phyloP scores from a whole-genome alignment of 2,329 filamentous ascomycete species.

The Arthrobotrys megalospora region DNA sequence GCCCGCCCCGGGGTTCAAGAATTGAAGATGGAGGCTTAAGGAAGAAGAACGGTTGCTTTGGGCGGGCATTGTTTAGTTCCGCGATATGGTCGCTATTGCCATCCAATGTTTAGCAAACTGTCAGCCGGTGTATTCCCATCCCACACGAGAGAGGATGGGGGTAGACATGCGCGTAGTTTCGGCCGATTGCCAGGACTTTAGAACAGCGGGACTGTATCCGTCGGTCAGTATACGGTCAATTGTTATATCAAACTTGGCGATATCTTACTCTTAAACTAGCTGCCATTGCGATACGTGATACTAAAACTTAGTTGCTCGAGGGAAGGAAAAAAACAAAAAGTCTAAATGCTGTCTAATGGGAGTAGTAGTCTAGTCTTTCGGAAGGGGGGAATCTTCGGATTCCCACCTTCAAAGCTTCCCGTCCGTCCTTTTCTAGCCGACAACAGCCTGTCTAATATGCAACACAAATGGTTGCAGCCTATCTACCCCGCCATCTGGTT shows the following conservation, averaged over 20 bases:
- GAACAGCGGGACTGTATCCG: constrained; percentile 47
- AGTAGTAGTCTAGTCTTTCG: not conserved
- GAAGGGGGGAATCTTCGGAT: constrained; percentile 6
- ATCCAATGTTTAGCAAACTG: constrained; percentile 8
- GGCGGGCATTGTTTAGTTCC: constrained; percentile 87
- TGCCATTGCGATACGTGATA: constrained; percentile 32
- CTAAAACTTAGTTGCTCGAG: not conserved
- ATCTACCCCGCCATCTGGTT: constrained; percentile 27
- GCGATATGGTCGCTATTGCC: constrained; percentile 80
- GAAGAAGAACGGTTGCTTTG: constrained; percentile 99
- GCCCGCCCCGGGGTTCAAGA: constrained; percentile 81
- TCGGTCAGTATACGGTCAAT: constrained; percentile 5
- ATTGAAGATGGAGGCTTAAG: constrained; percentile 93
- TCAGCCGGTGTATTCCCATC: constrained; percentile 14
- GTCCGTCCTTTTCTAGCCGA: constrained; percentile 48
- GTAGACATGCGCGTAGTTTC: constrained; percentile 57
- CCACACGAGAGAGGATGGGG: not conserved
- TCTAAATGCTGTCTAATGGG: not conserved
- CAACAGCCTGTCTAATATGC: constrained; percentile 10
- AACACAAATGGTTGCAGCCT: constrained; percentile 34
- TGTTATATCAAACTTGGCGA: not conserved
- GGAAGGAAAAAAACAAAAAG: constrained; percentile 9
- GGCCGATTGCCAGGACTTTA: constrained; percentile 58
- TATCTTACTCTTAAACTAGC: constrained; percentile 45
- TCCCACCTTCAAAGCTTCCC: constrained; percentile 14